phyloP scores from a whole-genome alignment of 208 protist species.

The Porcisia hertigi region DNA sequence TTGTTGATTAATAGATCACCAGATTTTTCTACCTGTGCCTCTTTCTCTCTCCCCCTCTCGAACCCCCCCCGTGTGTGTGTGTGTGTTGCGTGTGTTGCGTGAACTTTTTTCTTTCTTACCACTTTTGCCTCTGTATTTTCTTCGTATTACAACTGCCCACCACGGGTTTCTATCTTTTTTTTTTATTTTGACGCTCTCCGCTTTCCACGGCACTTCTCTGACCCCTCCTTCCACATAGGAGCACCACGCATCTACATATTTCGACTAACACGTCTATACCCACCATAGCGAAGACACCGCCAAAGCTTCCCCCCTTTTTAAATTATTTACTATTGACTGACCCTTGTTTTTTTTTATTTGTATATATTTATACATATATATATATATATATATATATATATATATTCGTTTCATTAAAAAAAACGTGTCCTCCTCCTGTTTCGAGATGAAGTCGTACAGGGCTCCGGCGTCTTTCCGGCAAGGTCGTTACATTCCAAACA shows the following conservation, averaged over 20 bases:
- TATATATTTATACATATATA: neutral
- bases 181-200: slow-evolving; percentile 3
- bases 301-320: neutral
- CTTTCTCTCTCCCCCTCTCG: no score
- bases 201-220: neutral
- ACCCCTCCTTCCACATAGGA: neutral
- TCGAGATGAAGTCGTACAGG: slow-evolving; percentile 49
- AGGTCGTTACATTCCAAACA: slow-evolving; percentile 66
- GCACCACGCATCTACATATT: neutral
- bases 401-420: slow-evolving; percentile 3
- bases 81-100: neutral
- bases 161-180: slow-evolving; percentile 7
- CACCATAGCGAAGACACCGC: neutral
- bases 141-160: slow-evolving; percentile 12
- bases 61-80: no score
- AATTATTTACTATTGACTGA: neutral
- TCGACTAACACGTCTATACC: neutral
- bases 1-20: neutral
- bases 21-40: neutral
- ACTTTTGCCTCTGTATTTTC: no score
- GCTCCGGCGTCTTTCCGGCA: slow-evolving; percentile 46
- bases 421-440: no score
- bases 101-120: neutral
- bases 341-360: neutral
- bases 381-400: neutral